Evolutionary conservation across 2,329 filamentous ascomycete species (phyloP).

Genomic region (Fusarium clavum): DNA sequence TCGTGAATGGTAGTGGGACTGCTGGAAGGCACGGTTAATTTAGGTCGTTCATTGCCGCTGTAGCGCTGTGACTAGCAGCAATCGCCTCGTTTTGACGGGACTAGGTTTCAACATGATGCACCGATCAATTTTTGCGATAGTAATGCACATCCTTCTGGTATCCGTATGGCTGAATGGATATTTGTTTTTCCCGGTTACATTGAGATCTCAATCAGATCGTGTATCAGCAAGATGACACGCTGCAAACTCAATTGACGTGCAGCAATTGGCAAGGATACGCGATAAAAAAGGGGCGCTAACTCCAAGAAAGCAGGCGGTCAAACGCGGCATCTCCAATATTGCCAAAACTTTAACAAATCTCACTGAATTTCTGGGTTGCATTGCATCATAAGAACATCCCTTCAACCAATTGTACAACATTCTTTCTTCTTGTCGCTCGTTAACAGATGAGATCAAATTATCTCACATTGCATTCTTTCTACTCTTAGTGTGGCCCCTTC

Average conservation of each 20-base stretch:
- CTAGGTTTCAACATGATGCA: neutral
- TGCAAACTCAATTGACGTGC: neutral
- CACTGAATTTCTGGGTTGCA: neutral
- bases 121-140: fast-evolving
- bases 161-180: too few relatives aligned
- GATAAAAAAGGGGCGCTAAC: neutral
- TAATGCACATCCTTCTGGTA: too few relatives aligned
- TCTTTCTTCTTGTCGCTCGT: slow-evolving; percentile 34
- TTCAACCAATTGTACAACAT: slow-evolving; percentile 4
- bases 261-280: slow-evolving; percentile 4
- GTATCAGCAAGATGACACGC: neutral
- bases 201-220: neutral
- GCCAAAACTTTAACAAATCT: slow-evolving; percentile 23
- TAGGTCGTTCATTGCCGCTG: neutral
- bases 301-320: slow-evolving; percentile 4
- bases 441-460: slow-evolving; percentile 37
- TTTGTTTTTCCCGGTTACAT: neutral
- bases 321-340: neutral
- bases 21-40: neutral
- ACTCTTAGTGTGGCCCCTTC: neutral
- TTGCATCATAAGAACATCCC: neutral
- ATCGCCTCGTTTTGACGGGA: fast-evolving
- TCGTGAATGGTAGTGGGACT: too few relatives aligned
- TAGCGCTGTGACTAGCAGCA: neutral
- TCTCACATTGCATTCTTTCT: neutral